These are phyloP conservation scores for Xylaria castorea DNA, from an alignment of 495 filamentous ascomycete genomes.

Conservation along the genomic window DNA sequence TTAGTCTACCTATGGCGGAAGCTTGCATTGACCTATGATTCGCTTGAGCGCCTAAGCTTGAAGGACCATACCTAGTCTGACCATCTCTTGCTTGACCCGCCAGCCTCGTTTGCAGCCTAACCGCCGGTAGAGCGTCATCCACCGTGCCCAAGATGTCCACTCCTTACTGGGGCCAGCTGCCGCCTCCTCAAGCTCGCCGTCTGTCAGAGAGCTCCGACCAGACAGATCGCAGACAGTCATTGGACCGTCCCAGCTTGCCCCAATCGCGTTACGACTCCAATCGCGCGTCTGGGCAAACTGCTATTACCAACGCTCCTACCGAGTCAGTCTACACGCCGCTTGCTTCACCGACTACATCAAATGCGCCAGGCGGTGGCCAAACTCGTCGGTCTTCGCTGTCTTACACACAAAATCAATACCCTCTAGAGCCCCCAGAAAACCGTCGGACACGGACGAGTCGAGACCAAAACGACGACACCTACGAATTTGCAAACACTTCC, in stretches of 20 bases:
- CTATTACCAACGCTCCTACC: constrained; percentile 54
- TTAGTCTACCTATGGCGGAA: constrained; percentile 49
- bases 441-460: constrained; percentile 46
- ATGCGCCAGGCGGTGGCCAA: constrained; percentile 52
- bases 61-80: constrained; percentile 26
- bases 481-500: constrained; percentile 44
- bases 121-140: constrained; percentile 12
- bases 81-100: constrained; percentile 34
- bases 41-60: constrained; percentile 33
- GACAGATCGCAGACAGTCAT: constrained; percentile 48
- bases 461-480: constrained; percentile 41
- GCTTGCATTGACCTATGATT: constrained; percentile 39
- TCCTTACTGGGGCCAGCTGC: constrained; percentile 51
- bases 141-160: constrained; percentile 34
- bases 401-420: constrained; percentile 54
- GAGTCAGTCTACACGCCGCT: constrained; percentile 60
- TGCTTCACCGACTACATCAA: constrained; percentile 56
- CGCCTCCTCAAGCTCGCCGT: constrained; percentile 50
- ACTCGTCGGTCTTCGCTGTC: constrained; percentile 57
- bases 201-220: constrained; percentile 49
- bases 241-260: constrained; percentile 45
- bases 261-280: constrained; percentile 45
- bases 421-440: constrained; percentile 47
- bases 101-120: constrained; percentile 39
- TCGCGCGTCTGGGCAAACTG: constrained; percentile 52